Percentiles rank a stretch among this genome's conserved stretches.
Conservation (phyloP, 164 flowering plant genomes). For the Berberis thunbergii region DNA sequence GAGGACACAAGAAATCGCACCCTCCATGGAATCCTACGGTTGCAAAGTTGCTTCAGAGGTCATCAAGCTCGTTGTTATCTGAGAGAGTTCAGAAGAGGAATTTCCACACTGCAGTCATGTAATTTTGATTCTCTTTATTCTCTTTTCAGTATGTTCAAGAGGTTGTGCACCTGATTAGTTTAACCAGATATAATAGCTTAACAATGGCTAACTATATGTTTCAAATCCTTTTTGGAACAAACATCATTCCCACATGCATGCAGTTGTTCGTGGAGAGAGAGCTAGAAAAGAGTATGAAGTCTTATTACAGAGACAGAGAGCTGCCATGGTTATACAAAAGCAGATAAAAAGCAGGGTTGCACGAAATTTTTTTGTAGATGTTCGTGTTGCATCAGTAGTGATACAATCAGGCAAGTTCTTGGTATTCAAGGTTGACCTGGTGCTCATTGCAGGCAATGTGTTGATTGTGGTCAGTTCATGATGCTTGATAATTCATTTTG, state of each 20-base stretch:
- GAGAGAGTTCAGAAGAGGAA: slow-evolving; percentile 58
- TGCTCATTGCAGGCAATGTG: no score
- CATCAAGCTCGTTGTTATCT: slow-evolving; percentile 64
- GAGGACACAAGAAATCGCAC: slow-evolving; percentile 98
- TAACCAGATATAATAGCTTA: no score
- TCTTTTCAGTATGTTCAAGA: neutral
- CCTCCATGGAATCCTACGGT: slow-evolving; percentile 86
- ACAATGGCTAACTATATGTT: neutral
- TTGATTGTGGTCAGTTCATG: neutral
- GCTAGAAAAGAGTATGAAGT: slow-evolving; percentile 49
- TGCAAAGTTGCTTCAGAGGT: slow-evolving; percentile 97
- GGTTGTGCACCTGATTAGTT: no score
- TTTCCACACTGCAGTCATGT: slow-evolving; percentile 82
- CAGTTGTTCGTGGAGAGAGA: slow-evolving; percentile 84
- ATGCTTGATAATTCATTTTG: slow-evolving; percentile 7
- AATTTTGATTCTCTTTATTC: slow-evolving; percentile 6
- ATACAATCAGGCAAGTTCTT: slow-evolving; percentile 74
- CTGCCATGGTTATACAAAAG: slow-evolving; percentile 67
- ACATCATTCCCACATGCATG: slow-evolving; percentile 1
- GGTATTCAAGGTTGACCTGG: no score
- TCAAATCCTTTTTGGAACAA: neutral
- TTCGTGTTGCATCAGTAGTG: slow-evolving; percentile 43
- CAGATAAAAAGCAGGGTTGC: slow-evolving; percentile 40
- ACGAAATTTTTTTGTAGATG: slow-evolving; percentile 29
- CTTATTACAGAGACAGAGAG: slow-evolving; percentile 50